Percentiles rank a stretch among this genome's conserved stretches.
phyloP scores from a whole-genome alignment of 1,284 basidiomycete species.

The Ganoderma leucocontextum region DNA sequence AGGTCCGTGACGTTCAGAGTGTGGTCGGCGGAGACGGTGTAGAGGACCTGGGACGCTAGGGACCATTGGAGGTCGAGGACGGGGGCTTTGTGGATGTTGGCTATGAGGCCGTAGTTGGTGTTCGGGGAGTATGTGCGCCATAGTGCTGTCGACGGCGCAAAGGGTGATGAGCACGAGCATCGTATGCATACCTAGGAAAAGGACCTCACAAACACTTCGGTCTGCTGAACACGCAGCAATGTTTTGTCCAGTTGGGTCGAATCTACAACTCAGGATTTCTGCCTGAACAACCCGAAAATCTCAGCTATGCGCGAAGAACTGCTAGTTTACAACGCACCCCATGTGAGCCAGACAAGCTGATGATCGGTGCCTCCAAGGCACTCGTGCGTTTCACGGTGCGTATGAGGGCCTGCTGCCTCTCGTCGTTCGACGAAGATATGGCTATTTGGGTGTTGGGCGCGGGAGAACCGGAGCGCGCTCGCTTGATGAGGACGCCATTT shows the following conservation, averaged over 20 bases:
- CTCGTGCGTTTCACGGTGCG: constrained; percentile 83
- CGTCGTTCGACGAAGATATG: constrained; percentile 77
- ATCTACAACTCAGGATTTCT: constrained; percentile 82
- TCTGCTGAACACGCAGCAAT: constrained; percentile 86
- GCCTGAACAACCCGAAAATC: constrained; percentile 51
- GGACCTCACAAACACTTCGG: constrained; percentile 74
- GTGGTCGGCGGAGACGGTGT: constrained; percentile 88
- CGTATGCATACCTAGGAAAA: not conserved
- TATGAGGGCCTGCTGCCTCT: constrained; percentile 76
- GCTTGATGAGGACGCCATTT: constrained; percentile 67
- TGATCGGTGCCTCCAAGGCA: constrained; percentile 80
- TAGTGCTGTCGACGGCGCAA: constrained; percentile 55
- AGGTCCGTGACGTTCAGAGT: constrained; percentile 79
- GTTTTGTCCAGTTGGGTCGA: constrained; percentile 84
- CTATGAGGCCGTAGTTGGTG: constrained; percentile 81
- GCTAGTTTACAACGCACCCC: constrained; percentile 52
- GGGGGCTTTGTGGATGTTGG: constrained; percentile 80
- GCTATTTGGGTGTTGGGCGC: constrained; percentile 66
- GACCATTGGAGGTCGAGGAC: constrained; percentile 87
- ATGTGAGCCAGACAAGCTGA: constrained; percentile 81
- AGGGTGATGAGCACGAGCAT: constrained; percentile 8
- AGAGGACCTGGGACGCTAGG: constrained; percentile 71
- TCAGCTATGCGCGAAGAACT: not conserved
- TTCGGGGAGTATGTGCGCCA: constrained; percentile 87
- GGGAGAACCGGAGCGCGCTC: constrained; percentile 68